Evolutionary conservation across 2,329 filamentous ascomycete genomes (phyloP), one percentile per base, ranked within the genome.

Genomic region (Blastomyces silverae): DNA sequence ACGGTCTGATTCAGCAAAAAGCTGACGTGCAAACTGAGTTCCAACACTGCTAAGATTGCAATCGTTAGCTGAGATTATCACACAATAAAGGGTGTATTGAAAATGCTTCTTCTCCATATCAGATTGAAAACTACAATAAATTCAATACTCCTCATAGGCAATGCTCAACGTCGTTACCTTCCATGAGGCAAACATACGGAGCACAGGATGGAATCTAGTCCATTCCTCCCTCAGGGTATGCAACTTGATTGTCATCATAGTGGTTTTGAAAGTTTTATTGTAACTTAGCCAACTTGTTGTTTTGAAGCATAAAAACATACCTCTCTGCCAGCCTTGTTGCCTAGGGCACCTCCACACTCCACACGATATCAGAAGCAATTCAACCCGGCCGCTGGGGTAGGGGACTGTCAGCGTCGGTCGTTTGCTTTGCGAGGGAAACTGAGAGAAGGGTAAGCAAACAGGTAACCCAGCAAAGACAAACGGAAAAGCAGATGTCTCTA

Each of bases 51-150:
- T 31, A n/a, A 10, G 25, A 31, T 42, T 48, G 7, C 3, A 48
- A n/a, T 20, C 17, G 42, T 61, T 48, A 61, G 58, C 20, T 48
- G 15, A 48, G 44, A 42, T 8, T 28, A 44, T 28, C 17, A 48
- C 22, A 46, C 22, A 61, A 1, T 13, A 15, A 61, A 31, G 15
- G 2, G 22, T 34, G 22, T 20, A 22, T 31, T 28, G 22, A 42
- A 48, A 48, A 3, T 15, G 22, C 2, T 20, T 25, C 34, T 6
- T 61, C 42, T 48, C 42, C 6, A 64, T 61, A 67, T 76, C 73
- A 75, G 76, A 77, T 78, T 79, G 77, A 79, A 78, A 78, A 79
- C 77, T 78, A 79, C 74, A 67, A 66, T 66, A 66, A 64, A 65
- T 66, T 70, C 13, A n/a, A 57, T 68, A 70, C 73, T 76, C 75